These are phyloP conservation scores for Baudoinia panamericana DNA, from an alignment of 495 filamentous ascomycete genomes.

Conservation along the genomic window DNA sequence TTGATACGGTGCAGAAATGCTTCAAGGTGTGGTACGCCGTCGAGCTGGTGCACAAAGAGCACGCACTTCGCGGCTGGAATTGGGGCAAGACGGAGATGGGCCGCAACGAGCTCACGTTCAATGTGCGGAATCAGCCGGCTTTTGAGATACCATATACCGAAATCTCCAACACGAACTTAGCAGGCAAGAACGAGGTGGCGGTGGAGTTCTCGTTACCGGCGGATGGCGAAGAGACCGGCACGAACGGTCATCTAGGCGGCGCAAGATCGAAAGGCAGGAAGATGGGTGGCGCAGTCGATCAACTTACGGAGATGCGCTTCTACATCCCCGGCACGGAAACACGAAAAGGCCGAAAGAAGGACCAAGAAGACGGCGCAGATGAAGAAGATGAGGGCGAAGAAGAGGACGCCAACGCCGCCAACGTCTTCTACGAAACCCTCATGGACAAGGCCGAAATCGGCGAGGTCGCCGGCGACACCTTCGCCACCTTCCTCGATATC, in stretches of 20 bases:
- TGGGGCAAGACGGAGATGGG: conserved; percentile 98
- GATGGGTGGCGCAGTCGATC: conserved; percentile 72
- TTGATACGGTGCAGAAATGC: conserved; percentile 73
- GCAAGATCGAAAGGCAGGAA: conserved; percentile 74
- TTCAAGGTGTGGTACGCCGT: conserved; percentile 96
- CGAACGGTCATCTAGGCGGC: conserved; percentile 63
- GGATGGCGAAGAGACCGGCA: conserved; percentile 51
- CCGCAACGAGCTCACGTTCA: conserved; percentile 89
- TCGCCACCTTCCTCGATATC: conserved; percentile 92
- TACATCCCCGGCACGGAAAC: conserved; percentile 89
- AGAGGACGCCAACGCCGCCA: conserved; percentile 86
- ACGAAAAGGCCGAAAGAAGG: conserved; percentile 63
- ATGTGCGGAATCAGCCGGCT: conserved; percentile 88
- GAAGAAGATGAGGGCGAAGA: conserved; percentile 47
- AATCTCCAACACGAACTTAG: conserved; percentile 94
- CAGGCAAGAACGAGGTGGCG: conserved; percentile 94
- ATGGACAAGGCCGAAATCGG: conserved; percentile 99
- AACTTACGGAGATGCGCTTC: conserved; percentile 96
- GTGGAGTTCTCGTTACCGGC: conserved; percentile 76
- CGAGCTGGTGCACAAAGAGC: conserved; percentile 81
- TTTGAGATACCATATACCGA: conserved; percentile 97
- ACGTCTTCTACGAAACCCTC: conserved; percentile 88
- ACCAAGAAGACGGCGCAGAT: conserved; percentile 23
- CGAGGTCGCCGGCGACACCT: conserved; percentile 92
- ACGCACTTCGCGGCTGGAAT: conserved; percentile 94